Evolutionary conservation across 2,329 filamentous ascomycete genomes (phyloP).

Genomic region (Fusarium sulawesiense): DNA sequence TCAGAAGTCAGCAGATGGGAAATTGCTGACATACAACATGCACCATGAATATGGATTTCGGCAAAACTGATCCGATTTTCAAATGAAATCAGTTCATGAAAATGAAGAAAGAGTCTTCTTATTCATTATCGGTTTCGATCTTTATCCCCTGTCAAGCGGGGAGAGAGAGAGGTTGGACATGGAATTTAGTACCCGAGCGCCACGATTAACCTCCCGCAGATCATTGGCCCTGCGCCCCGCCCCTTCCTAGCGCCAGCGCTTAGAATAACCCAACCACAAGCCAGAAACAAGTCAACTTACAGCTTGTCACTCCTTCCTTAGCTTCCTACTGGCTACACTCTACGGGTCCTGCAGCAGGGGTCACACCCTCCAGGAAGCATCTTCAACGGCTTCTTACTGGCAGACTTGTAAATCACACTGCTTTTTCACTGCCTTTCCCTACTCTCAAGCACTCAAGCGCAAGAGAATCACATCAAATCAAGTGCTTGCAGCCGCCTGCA

Average conservation of each 20-base stretch:
- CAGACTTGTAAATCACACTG: conserved; percentile 42
- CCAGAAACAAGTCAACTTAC: conserved; percentile 6
- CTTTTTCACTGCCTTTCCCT: conserved; percentile 14
- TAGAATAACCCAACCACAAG: conserved; percentile 25
- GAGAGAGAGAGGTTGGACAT: neutral
- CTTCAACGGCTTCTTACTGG: conserved; percentile 46
- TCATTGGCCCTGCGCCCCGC: conserved; percentile 33
- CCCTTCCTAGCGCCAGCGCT: conserved; percentile 45
- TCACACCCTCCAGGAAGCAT: conserved; percentile 38
- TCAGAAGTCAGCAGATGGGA: conserved; percentile 18
- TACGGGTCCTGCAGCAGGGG: conserved; percentile 37
- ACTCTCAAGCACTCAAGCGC: neutral
- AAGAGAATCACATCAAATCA: conserved; percentile 18
- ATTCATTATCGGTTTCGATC: neutral
- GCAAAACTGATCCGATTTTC: conserved; percentile 38
- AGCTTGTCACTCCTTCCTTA: conserved; percentile 18
- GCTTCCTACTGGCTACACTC: conserved; percentile 34
- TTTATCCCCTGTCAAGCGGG: neutral
- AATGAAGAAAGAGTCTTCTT: neutral
- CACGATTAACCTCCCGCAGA: neutral
- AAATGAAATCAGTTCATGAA: conserved; percentile 29
- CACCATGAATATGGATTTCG: neutral
- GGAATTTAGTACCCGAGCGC: neutral
- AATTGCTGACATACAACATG: conserved; percentile 14
- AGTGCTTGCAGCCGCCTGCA: conserved; percentile 1